A percentile compares a stretch with the other conserved stretches of the same genome.
Evolutionary conservation across 495 filamentous ascomycete genomes (phyloP).

Genomic region (Talaromyces ruber): DNA sequence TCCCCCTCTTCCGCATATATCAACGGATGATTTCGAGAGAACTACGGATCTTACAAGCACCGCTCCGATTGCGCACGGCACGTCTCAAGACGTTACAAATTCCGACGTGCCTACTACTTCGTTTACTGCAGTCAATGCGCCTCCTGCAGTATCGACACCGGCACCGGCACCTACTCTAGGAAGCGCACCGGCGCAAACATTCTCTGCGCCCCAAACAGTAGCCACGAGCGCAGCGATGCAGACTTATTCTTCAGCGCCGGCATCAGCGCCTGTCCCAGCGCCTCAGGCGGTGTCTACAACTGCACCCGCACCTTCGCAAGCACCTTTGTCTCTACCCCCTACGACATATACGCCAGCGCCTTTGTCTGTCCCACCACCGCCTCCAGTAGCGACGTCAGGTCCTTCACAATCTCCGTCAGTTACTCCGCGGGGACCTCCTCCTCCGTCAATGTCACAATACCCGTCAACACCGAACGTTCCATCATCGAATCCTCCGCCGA

Average conservation of each 20-base stretch:
- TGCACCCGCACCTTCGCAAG: neutral
- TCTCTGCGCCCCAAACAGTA: neutral
- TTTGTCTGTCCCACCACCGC: neutral
- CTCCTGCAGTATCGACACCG: neutral
- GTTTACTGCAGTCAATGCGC: slow-evolving; percentile 1
- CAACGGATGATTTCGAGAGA: neutral
- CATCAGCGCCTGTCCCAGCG: neutral
- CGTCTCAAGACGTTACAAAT: neutral
- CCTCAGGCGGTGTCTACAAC: neutral
- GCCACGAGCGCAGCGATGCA: neutral
- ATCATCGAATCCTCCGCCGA: slow-evolving; percentile 17
- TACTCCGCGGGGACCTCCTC: neutral
- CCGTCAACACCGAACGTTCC: neutral
- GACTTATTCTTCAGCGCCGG: neutral
- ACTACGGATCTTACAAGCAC: neutral
- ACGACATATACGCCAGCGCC: neutral
- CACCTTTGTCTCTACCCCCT: neutral
- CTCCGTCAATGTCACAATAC: slow-evolving; percentile 4
- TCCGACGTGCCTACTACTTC: neutral
- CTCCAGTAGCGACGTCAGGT: neutral
- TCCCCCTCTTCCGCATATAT: slow-evolving; percentile 3
- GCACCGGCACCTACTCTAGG: neutral
- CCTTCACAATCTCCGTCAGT: neutral
- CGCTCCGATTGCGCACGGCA: neutral
- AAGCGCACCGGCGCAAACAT: neutral